Conservation (phyloP, 73 alveolate species). For the Paraurostyla sp. region DNA sequence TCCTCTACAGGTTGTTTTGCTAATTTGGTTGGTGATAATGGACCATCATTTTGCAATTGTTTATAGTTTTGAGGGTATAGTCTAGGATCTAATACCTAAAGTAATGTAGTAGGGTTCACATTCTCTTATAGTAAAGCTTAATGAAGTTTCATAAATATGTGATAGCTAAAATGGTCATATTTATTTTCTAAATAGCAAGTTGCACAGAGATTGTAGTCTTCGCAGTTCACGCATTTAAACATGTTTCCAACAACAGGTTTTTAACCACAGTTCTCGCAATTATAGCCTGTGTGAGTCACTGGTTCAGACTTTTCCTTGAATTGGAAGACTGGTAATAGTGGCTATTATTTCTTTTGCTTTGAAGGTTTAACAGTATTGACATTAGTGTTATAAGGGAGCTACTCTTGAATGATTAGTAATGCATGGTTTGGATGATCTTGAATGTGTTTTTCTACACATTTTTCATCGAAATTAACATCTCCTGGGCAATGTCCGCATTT, state of each 20-base stretch:
- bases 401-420: constrained; percentile 31
- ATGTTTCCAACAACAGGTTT: constrained; percentile 49
- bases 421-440: constrained; percentile 64
- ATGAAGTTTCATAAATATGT: constrained; percentile 11
- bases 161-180: constrained; percentile 15
- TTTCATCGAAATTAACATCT: background rate
- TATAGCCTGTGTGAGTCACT: background rate
- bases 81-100: constrained; percentile 38
- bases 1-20: background rate
- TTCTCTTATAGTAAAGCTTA: background rate
- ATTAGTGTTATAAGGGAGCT: background rate
- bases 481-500: constrained; percentile 59
- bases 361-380: background rate
- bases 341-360: background rate
- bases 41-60: too few relatives aligned
- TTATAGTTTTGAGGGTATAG: constrained; percentile 37
- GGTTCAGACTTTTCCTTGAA: background rate
- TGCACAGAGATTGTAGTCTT: constrained; percentile 52
- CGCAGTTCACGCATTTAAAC: constrained; percentile 63
- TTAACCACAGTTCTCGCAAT: constrained; percentile 61
- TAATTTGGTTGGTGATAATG: too few relatives aligned
- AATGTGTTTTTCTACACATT: constrained; percentile 39
- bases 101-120: constrained; percentile 4
- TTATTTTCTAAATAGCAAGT: background rate
- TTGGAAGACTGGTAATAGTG: background rate